These are phyloP conservation scores for Leucosporidium scottii DNA, from an alignment of 768 basidiomycete genomes.

Conservation along the genomic window DNA sequence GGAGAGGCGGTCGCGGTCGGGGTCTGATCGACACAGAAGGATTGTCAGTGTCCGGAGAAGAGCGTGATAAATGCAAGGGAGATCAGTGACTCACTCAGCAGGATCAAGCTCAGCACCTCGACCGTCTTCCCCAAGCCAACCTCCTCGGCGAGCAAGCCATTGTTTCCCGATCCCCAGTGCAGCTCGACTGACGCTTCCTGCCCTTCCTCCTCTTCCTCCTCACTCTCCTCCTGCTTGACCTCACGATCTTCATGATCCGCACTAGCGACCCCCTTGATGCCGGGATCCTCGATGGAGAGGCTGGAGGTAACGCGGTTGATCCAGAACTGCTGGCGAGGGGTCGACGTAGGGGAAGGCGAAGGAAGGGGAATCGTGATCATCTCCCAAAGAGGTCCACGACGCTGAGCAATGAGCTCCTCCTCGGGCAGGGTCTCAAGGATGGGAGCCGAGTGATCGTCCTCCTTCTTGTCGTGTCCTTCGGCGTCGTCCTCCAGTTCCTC, in stretches of 20 bases:
- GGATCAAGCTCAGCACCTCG: slow-evolving; percentile 42
- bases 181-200: slow-evolving; percentile 24
- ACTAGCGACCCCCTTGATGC: neutral
- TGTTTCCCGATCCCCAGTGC: slow-evolving; percentile 24
- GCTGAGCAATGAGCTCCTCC: neutral
- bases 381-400: slow-evolving; percentile 27
- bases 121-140: slow-evolving; percentile 48
- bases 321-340: slow-evolving; percentile 30
- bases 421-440: slow-evolving; percentile 4
- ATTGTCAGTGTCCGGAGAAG: neutral
- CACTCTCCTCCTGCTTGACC: slow-evolving; percentile 12
- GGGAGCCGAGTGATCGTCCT: neutral
- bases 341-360: neutral
- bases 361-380: neutral
- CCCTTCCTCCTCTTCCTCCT: neutral
- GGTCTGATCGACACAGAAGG: neutral
- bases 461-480: neutral
- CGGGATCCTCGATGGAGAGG: neutral
- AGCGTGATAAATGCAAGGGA: neutral
- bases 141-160: slow-evolving; percentile 44
- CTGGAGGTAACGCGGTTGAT: slow-evolving; percentile 13
- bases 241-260: neutral
- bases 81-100: slow-evolving; percentile 36
- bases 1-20: slow-evolving; percentile 13
- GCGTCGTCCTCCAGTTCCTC: neutral